Base-by-base conservation (phyloP, 345 rosid species). In the Atalantia buxifolia region DNA sequence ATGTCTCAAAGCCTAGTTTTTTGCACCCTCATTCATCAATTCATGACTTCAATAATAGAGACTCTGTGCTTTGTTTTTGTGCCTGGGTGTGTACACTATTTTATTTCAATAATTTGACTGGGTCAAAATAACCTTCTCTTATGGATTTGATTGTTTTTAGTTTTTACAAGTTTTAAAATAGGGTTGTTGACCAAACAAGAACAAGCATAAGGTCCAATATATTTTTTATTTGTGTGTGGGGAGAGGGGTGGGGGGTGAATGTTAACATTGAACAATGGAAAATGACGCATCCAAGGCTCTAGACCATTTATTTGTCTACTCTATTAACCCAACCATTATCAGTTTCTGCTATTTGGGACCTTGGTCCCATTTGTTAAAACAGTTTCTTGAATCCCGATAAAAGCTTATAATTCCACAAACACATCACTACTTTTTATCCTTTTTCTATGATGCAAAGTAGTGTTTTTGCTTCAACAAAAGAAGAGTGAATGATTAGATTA, bases 1-100 rank as follows among this genome's bases (percentile, higher is more conserved):
- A 66, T 71, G 60, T 77, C 63, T 75, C 78, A 42, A 82, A 76
- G 42, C 79, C 66, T 86, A 76, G 83, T 70, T 76, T 81, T 76
- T 74, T 70, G 82, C 68, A 76, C 35, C 50, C 72, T 56, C 40
- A 7, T 59, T 9, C 9, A 59, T 8, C 79, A 69, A 68, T 72
- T 81, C 68, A 22, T 62, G 45, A 72, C 78, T 79, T 76, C 73
- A 79, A 77, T 75, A 79, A 74, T 60, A 33, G 53, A 79, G 25
- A 2, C 9, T 35, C 31, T 24, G 75, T 60, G 63, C 57, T 10
- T 14, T 53, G 61, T 33, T 7, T 48, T 40, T 48, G 76, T 77
- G 75, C 8, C 19, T 30, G 56, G n/a, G 33, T 73, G 73, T 38
- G 53, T 24, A 21, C 45, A 7, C 36, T 73, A 30, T 50, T 75